A percentile compares a stretch with the other conserved stretches of the same genome.
These are phyloP conservation scores for Rutstroemia sp. DNA, from an alignment of 2,329 filamentous ascomycete species.

Conservation along the genomic window DNA sequence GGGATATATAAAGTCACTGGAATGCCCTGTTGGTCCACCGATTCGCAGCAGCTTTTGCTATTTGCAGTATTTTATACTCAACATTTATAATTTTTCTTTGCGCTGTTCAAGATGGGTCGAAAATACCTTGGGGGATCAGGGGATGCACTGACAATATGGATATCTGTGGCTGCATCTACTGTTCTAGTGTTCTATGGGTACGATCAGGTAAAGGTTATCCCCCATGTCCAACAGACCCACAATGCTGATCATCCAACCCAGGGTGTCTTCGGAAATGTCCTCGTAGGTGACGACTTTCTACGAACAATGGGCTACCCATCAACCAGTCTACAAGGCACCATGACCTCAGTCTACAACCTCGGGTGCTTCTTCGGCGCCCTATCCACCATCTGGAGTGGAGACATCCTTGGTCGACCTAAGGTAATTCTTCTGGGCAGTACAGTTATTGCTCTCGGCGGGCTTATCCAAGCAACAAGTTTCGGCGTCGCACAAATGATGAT, in stretches of 20 bases:
- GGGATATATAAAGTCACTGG: background rate
- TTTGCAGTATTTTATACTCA: background rate
- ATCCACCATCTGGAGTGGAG: conserved; percentile 31
- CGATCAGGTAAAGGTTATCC: conserved; percentile 28
- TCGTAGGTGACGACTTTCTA: conserved; percentile 39
- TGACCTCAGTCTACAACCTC: conserved; percentile 30
- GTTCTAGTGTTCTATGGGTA: conserved; percentile 44
- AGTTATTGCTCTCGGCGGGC: conserved; percentile 51
- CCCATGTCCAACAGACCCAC: background rate
- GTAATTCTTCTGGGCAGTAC: conserved; percentile 49
- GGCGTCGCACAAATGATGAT: conserved; percentile 47
- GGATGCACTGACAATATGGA: conserved; percentile 43
- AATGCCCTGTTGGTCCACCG: background rate
- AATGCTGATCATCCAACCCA: conserved; percentile 1
- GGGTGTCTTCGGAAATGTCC: conserved; percentile 33
- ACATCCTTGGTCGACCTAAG: conserved; percentile 47
- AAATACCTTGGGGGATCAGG: conserved; percentile 45
- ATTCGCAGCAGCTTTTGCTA: background rate
- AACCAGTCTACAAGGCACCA: background rate
- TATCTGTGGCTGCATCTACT: conserved; percentile 42
- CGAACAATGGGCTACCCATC: conserved; percentile 26
- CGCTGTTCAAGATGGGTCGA: conserved; percentile 32
- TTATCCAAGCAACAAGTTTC: conserved; percentile 34
- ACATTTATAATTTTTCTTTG: background rate
- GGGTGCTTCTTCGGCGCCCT: conserved; percentile 42